Base-by-base conservation (phyloP, 2,329 filamentous ascomycete species). In the Hortaea sp. region DNA sequence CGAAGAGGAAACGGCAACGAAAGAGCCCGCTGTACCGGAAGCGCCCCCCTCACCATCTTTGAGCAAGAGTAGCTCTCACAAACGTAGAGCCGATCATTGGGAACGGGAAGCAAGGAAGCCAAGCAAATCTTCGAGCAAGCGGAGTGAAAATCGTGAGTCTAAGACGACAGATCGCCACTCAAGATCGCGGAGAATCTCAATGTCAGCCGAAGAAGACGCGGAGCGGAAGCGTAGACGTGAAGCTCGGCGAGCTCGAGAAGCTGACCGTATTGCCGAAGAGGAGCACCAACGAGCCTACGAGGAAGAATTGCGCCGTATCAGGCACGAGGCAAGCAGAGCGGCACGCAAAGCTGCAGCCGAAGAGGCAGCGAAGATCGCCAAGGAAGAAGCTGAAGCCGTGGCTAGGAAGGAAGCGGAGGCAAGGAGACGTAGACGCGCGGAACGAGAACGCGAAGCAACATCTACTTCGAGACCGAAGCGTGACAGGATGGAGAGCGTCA, bases 321-420 rank as follows among this genome's bases (percentile, higher is more conserved):
- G 57, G 1, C 57, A 57, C 34, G 57, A 59, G 49, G 55, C 53
- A 7, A 47, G 49, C 5, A 50, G 55, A 7, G 55, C 53, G 6
- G 54, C 54, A 9, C 43, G 57, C 20, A 57, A 57, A 45, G 57
- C 55, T 9, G 57, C 54, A 2, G 55, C 54, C 5, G 53, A 54
- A 31, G 55, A 58, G 39, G 46, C 51, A 9, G 47, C 48, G 5
- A 41, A 50, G 29, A 20, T 59, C 20, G 52, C 50, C 1, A 49
- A 43, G 30, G 50, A 53, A 37, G 54, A 58, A 45, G 55, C 52
- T 5, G 46, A 49, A 28, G 47, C 44, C 6, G 38, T 54, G 13
- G 53, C 51, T 13, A 43, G 51, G 6, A 38, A 53, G 37, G 53
- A 56, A 29, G 53, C 53, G n/a, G 54, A 56, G 29, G 39, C 45